Percentiles rank a stretch among this genome's conserved stretches.
Evolutionary conservation across 495 filamentous ascomycete species (phyloP).

Genomic region (Trichoderma reesei): DNA sequence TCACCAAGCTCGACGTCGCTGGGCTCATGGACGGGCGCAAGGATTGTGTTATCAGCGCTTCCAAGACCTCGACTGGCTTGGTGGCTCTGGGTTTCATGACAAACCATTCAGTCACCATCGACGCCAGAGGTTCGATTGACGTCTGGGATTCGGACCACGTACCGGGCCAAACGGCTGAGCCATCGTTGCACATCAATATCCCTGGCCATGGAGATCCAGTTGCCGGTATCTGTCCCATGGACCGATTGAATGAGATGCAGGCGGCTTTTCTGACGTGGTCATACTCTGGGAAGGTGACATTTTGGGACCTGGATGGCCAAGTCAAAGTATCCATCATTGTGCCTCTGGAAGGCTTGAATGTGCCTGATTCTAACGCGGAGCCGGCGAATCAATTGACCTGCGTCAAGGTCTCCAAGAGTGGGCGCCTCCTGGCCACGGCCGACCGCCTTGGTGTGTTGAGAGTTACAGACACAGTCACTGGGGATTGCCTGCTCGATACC

Average conservation of each 20-base stretch:
- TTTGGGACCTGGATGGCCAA: conserved; percentile 70
- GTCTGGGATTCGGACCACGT: conserved; percentile 42
- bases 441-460: conserved; percentile 78
- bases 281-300: conserved; percentile 59
- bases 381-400: conserved; percentile 67
- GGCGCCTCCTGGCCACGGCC: conserved; percentile 62
- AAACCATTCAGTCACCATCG: conserved; percentile 64
- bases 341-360: conserved; percentile 35
- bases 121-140: conserved; percentile 61
- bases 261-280: conserved; percentile 86
- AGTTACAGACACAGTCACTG: conserved; percentile 38
- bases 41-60: conserved; percentile 20
- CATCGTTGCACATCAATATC: conserved; percentile 32
- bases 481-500: conserved; percentile 48
- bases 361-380: conserved; percentile 58
- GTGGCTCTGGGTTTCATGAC: conserved; percentile 61
- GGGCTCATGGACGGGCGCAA: conserved; percentile 27
- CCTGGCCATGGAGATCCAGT: conserved; percentile 73
- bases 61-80: conserved; percentile 24
- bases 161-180: conserved; percentile 20
- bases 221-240: conserved; percentile 59
- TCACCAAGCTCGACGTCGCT: conserved; percentile 29
- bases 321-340: conserved; percentile 32
- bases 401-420: conserved; percentile 49
- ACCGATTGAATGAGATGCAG: conserved; percentile 41